Evolutionary conservation across 768 basidiomycete species (phyloP), one percentile per base, ranked within the genome.

Genomic region (Lepiota subincarnata): DNA sequence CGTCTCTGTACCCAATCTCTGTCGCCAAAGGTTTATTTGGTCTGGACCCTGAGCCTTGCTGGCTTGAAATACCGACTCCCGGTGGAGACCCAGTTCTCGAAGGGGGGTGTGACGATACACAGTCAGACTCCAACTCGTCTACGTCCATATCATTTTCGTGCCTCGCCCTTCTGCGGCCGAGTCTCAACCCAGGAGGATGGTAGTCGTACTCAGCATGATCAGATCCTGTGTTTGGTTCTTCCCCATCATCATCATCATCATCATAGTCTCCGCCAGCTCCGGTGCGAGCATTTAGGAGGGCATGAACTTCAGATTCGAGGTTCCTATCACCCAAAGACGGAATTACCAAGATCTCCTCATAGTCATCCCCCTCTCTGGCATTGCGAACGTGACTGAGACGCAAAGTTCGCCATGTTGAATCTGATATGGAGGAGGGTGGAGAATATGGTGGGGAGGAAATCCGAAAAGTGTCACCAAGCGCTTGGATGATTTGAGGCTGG

Each of bases 401-500:
- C 7, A 76, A 58, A 1, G 75, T 71, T 36, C 73, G 66, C 73
- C 73, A 76, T 6, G 75, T 76, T 19, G 75, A 76, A 50, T 76
- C 75, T 0, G 72, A 73, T 38, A 75, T 74, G 18, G 69, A 71
- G 34, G 68, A 68, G 4, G 74, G 75, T 0, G 73, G 70, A 0
- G 72, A 73, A 55, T 73, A 74, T 19, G 70, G 57, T 16, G 64
- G 66, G 55, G 70, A 57, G 6, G 73, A 58, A 47, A 80, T 74
- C n/a, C 81, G 73, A 72, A 84, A 82, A 1, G 80, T 75, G 55
- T 85, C 83, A 50, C 81, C 80, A 18, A 80, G 65, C 10, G 81
- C 79, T 59, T 77, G 77, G 36, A 78, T 69, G 36, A 76, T 70
- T 16, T 73, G 72, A 5, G 82, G 76, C 6, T 69, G 52, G 16